These are phyloP conservation scores for Pilobolus umbonatus DNA, from an alignment of 192 early-diverging fungal species.

Conservation along the genomic window DNA sequence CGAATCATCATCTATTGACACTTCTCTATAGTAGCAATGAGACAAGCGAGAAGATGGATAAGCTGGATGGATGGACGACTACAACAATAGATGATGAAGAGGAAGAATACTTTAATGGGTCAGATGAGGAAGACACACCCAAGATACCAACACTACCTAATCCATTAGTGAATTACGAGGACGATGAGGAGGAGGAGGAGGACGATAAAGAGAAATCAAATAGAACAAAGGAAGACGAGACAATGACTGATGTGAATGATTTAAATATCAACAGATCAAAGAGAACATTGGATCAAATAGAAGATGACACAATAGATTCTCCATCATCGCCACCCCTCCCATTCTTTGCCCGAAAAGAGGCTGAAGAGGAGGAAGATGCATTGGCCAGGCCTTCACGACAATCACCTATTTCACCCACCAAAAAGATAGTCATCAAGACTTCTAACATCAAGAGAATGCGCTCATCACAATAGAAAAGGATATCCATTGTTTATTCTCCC, in stretches of 20 bases:
- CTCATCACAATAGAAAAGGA: not conserved
- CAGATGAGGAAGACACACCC: constrained; percentile 52
- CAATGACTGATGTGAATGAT: not conserved
- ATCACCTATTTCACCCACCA: not conserved
- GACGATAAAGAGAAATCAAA: constrained; percentile 12
- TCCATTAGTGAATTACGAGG: constrained; percentile 26
- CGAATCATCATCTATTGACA: not conserved
- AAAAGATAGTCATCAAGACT: constrained; percentile 8
- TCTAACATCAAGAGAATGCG: constrained; percentile 3
- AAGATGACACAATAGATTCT: not conserved
- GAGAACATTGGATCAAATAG: not conserved
- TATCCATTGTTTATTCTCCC: not conserved
- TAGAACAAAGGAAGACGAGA: not conserved
- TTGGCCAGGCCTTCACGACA: not conserved
- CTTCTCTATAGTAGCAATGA: not conserved
- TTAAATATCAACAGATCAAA: not conserved
- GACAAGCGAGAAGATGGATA: constrained; percentile 49
- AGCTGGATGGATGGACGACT: too few species aligned
- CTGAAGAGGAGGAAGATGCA: constrained; percentile 5
- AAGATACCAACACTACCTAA: not conserved
- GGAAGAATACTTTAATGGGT: constrained; percentile 77
- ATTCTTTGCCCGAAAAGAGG: not conserved
- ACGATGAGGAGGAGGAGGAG: constrained; percentile 22
- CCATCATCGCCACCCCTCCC: not conserved
- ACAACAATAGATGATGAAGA: too few species aligned